phyloP scores from a whole-genome alignment of 1,284 basidiomycete genomes.

The Mycosarcoma maydis region DNA sequence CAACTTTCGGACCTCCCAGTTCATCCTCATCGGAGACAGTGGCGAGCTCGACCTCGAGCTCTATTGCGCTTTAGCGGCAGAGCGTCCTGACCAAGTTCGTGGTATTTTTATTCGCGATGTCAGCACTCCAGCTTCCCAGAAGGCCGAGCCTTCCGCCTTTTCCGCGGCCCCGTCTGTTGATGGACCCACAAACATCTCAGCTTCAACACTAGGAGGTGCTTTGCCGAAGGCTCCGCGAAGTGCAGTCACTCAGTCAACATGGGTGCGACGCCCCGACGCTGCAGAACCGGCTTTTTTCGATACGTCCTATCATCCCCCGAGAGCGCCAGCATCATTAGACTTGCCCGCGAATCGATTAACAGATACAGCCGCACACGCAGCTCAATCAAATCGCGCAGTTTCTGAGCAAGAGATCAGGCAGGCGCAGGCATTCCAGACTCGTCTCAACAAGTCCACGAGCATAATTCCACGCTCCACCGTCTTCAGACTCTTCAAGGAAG shows the following conservation, averaged over 20 bases:
- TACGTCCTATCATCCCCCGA: slow-evolving; percentile 39
- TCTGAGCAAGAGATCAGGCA: slow-evolving; percentile 38
- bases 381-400: slow-evolving; percentile 7
- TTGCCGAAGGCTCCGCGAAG: slow-evolving; percentile 23
- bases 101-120: slow-evolving; percentile 63
- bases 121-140: slow-evolving; percentile 15
- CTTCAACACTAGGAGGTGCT: background rate
- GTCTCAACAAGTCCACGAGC: slow-evolving; percentile 39
- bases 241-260: slow-evolving; percentile 21
- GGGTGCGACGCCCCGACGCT: slow-evolving; percentile 5
- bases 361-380: slow-evolving; percentile 3
- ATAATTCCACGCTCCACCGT: slow-evolving; percentile 46
- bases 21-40: slow-evolving; percentile 61
- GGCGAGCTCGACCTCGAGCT: slow-evolving; percentile 65
- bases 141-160: slow-evolving; percentile 2
- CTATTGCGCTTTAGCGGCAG: slow-evolving; percentile 56
- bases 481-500: slow-evolving; percentile 42
- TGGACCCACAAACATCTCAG: background rate
- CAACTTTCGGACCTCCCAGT: slow-evolving; percentile 49
- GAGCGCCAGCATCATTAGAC: slow-evolving; percentile 18
- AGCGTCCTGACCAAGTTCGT: slow-evolving; percentile 52
- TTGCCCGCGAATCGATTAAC: slow-evolving; percentile 16
- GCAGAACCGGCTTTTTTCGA: slow-evolving; percentile 25
- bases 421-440: slow-evolving; percentile 34
- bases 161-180: background rate